Evolutionary conservation across 371 early-diverging fungal species (phyloP), one percentile per base, ranked within the genome.

Genomic region (Blastocladiella emersonii): DNA sequence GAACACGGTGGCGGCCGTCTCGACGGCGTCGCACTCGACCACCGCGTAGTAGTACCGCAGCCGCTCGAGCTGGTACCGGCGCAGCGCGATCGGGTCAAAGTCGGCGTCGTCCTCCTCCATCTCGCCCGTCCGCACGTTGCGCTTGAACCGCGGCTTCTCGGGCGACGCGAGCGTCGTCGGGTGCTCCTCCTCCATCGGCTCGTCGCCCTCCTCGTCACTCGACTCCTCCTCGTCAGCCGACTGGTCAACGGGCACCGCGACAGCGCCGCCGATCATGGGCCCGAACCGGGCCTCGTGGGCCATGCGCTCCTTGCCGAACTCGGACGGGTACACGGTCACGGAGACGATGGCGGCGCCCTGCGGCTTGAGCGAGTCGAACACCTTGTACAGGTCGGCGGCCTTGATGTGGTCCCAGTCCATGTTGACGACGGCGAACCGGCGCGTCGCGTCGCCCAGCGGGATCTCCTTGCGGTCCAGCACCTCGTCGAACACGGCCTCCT

Each of bases 351-450:
- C 72, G 12, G 89, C 89, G 39, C 76, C 75, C 43, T 81, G 78
- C 1, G 93, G 90, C 65, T 86, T 90, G 75, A 97, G 92, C 19
- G 81, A 87, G 53, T 82, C 82, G 68, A 97, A 84, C 0, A 92
- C 88, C 61, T 90, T 88, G 66, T 84, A 84, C 65, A 98, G 72
- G 71, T 98, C 99, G 0, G 76, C 71, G 70, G 69, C 73, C 67
- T 81, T 87, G 61, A 93, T 77, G 57, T 93, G 83, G 67, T 95
- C 94, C 99, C 99, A 96, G 74, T 98, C 99, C 84, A 98, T 73
- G 67, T 96, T 95, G 27, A 98, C 90, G 25, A 85, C 82, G 19
- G 97, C 98, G 60, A 98, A 79, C 34, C 99, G 79, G 34, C 75
- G 73, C 0, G 97, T 88, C 59, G 90, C 90, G 8, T 92, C 93